phyloP scores from a whole-genome alignment of 179 eudicot genomes.

The Beta macrorhiza region DNA sequence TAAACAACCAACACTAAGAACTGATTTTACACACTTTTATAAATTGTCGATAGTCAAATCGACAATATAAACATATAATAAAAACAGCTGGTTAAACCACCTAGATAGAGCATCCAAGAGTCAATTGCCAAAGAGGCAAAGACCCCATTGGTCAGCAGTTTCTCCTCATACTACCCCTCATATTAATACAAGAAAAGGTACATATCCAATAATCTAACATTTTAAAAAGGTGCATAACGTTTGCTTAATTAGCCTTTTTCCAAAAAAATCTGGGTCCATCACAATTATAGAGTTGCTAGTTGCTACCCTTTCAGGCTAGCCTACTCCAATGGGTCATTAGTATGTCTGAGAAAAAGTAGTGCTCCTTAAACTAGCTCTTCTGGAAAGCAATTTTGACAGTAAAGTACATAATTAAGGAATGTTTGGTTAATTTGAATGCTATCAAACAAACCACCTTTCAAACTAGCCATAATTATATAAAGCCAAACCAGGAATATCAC shows the following conservation, averaged over 20 bases:
- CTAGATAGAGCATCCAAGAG: too few species aligned
- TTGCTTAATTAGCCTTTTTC: background rate
- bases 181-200: background rate
- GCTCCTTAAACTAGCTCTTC: conserved; percentile 14
- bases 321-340: conserved; percentile 19
- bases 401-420: conserved; percentile 6
- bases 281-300: conserved; percentile 7
- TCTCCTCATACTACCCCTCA: background rate
- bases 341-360: conserved; percentile 27
- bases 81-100: too few species aligned
- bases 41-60: too few species aligned
- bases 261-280: conserved; percentile 11
- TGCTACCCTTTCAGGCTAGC: conserved; percentile 11
- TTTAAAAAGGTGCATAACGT: background rate
- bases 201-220: background rate
- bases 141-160: too few species aligned
- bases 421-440: conserved; percentile 8
- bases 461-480: conserved; percentile 19
- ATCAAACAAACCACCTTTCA: conserved; percentile 19
- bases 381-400: conserved; percentile 19
- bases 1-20: too few species aligned
- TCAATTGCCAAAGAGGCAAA: too few species aligned
- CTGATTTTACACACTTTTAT: too few species aligned
- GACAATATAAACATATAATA: too few species aligned
- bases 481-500: conserved; percentile 29